Conservation (phyloP, 2,329 filamentous ascomycete genomes). For the Pseudocercospora fijiensis region DNA sequence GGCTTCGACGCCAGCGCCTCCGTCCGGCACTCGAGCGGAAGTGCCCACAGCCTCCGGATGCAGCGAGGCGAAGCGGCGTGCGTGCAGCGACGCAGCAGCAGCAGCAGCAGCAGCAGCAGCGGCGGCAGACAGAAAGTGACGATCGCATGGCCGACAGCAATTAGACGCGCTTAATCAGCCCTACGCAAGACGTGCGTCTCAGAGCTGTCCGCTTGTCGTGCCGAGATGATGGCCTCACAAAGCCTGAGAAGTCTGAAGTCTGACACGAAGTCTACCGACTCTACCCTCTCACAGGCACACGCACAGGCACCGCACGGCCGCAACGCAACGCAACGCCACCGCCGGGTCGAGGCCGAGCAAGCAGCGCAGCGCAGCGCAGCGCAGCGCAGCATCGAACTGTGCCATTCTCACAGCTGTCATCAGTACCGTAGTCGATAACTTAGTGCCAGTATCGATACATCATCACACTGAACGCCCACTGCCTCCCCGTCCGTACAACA, state of each 20-base stretch:
- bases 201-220: conserved; percentile 6
- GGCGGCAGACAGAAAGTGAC: background rate
- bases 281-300: too few relatives aligned
- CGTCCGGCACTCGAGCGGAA: conserved; percentile 16
- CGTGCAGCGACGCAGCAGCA: conserved; percentile 11
- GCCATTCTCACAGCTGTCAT: background rate
- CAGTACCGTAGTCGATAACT: background rate
- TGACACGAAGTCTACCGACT: background rate
- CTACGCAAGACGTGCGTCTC: conserved; percentile 4
- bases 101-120: conserved; percentile 12
- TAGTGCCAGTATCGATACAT: too few relatives aligned
- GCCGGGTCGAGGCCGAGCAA: background rate
- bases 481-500: background rate
- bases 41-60: conserved; percentile 7
- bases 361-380: background rate
- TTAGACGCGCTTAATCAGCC: background rate
- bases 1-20: conserved; percentile 5
- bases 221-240: conserved; percentile 2
- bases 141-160: conserved; percentile 3
- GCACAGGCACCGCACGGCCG: background rate
- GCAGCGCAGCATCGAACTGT: background rate
- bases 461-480: background rate
- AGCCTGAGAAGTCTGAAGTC: background rate
- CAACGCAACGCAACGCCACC: background rate
- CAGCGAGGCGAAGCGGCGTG: conserved; percentile 22